Base-by-base conservation (phyloP, 2,329 filamentous ascomycete genomes). In the Paecilomyces sp. region DNA sequence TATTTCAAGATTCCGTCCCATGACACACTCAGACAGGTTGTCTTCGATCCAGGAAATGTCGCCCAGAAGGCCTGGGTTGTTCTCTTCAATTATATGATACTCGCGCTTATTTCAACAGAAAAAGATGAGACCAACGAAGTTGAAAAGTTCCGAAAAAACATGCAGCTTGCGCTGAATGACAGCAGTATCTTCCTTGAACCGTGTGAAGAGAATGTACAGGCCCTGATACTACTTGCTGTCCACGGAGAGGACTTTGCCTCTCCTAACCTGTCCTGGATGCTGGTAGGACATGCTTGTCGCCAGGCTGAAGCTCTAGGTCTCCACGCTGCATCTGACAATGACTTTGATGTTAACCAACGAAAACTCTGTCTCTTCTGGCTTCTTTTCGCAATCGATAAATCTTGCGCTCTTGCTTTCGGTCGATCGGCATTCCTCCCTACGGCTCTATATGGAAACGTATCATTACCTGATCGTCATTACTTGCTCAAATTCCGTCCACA, bases 211-310 rank as follows among this genome's bases (percentile, higher is more conserved):
- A 64, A 63, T 22, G 34, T 64, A 5, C 59, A 63, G 51, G 51
- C 58, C 22, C 33, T 64, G 18, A 33, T 33, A 2, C 24, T 63
- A 11, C 52, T 64, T 24, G 56, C 63, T 24, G 41, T 58, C n/a
- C 63, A 64, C 50, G 61, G 63, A 9, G 63, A 64, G 34, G 61
- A 64, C 24, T 64, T 58, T 47, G 61, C 63, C 28, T 47, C 63
- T 2, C 63, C 63, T 9, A 64, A 63, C 25, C 36, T 58, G 4
- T 64, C 63, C 15, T 64, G 59, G 63, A 61, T 64, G 58, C 18
- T 64, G 18, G 33, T 64, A 11, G 61, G 61, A 15, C 61, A 63
- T 54, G 61, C 63, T 25, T 64, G 63, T 25, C 59, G 59, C 3
- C 63, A 63, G 47, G 63, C 63, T 7, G 61, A 64, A 41, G 63